A percentile compares a stretch with the other conserved stretches of the same genome.
These are phyloP conservation scores for Posidonia oceanica DNA, from an alignment of 116 monocot species.

Conservation along the genomic window DNA sequence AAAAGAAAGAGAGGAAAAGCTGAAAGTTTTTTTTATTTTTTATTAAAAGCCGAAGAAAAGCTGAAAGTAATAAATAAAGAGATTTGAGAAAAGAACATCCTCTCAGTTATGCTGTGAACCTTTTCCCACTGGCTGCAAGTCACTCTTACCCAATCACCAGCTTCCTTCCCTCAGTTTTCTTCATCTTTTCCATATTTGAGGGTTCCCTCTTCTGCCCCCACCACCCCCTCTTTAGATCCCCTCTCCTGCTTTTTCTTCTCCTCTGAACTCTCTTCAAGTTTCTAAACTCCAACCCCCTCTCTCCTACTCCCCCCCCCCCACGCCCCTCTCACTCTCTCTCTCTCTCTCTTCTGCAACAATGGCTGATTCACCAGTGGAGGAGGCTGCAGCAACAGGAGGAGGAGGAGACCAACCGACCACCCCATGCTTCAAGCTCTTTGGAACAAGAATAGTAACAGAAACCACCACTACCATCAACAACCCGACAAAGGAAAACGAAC, in stretches of 20 bases:
- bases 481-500: neutral
- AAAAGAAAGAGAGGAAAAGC: too few relatives aligned
- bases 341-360: neutral
- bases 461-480: neutral
- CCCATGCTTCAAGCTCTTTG: conserved; percentile 40
- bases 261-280: neutral
- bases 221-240: too few relatives aligned
- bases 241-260: neutral
- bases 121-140: too few relatives aligned
- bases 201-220: too few relatives aligned
- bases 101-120: too few relatives aligned
- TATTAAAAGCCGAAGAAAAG: too few relatives aligned
- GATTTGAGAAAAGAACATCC: too few relatives aligned
- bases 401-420: neutral
- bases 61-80: too few relatives aligned
- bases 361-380: conserved; percentile 11
- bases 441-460: conserved; percentile 25
- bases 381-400: neutral
- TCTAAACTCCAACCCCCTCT: neutral
- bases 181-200: too few relatives aligned
- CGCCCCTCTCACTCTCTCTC: neutral
- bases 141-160: too few relatives aligned
- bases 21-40: too few relatives aligned
- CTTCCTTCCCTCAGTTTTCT: too few relatives aligned
- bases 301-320: neutral